phyloP scores from a whole-genome alignment of 2,329 filamentous ascomycete genomes.

The Bipolaris sorokiniana region DNA sequence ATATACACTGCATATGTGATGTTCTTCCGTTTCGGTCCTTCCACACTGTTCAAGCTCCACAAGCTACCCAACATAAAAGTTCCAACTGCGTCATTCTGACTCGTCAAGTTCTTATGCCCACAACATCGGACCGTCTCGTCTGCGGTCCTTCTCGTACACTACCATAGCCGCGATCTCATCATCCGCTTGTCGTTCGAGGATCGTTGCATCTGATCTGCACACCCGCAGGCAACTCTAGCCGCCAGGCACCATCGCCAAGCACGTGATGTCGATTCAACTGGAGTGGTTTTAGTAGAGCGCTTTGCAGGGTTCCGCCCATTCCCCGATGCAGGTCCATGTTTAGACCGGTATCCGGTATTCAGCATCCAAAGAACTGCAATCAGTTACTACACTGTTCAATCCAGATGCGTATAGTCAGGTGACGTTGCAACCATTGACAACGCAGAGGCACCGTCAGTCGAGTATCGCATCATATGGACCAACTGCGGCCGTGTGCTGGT shows the following conservation, averaged over 20 bases:
- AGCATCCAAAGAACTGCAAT: background rate
- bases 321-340: too few relatives aligned
- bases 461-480: background rate
- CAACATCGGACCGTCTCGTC: background rate
- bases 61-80: slow-evolving; percentile 6
- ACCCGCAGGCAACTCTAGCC: background rate
- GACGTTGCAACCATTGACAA: background rate
- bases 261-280: background rate
- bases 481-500: background rate
- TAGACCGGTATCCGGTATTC: background rate
- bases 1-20: too few relatives aligned
- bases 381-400: too few relatives aligned
- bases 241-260: background rate
- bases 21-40: slow-evolving; percentile 1
- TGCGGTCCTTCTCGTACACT: background rate
- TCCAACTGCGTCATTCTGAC: slow-evolving; percentile 4
- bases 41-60: slow-evolving; percentile 5
- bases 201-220: background rate
- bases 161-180: background rate
- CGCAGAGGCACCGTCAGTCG: background rate
- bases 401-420: background rate
- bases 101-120: background rate
- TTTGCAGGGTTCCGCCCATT: background rate
- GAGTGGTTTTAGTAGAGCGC: background rate
- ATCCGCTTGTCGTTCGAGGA: background rate